Base-by-base conservation (phyloP, 2,329 filamentous ascomycete species). In the Colletotrichum sp. region DNA sequence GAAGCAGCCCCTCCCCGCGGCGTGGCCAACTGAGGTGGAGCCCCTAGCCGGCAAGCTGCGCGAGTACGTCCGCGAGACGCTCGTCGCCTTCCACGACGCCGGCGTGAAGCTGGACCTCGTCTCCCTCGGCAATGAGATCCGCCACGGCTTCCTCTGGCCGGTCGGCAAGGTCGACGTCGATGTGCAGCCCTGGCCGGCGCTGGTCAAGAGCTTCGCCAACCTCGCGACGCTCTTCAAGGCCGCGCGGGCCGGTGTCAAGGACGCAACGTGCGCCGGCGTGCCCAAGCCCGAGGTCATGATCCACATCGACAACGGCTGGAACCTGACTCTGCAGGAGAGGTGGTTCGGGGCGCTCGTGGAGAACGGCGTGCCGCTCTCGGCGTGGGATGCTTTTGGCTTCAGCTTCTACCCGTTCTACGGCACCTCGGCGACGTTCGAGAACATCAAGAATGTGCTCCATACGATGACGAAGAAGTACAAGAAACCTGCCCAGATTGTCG, bases 101-200 rank as follows among this genome's bases (percentile, higher is more conserved):
- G 81, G 82, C 10, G 84, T 88, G 55, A 77, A 82, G 24, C 80
- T 86, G 24, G 80, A 79, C 34, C 82, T 87, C 32, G 85, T 88
- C 5, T 85, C 79, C 7, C 80, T 85, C 21, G 84, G 84, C 34
- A 85, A 85, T 67, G 84, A 85, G 78, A 83, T 85, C 77, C 75
- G 81, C 16, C 78, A 80, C 60, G 84, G 84, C 21, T 78, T 83
- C 68, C 78, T 85, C 60, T 85, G 81, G 80, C 83, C 83, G 4
- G 71, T 80, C 1, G 84, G 83, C 32, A 70, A 80, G 34, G 79
- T 81, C 34, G 77, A 82, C 64, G 82, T 86, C 13, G 82, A 85
- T 71, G 78, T 84, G 32, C 75, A 84, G 69, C 84, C 82, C 8
- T 80, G 78, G 67, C 57, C 76, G 12, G 80, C 81, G 5, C 80